A percentile compares a stretch with the other conserved stretches of the same genome.
Conservation (phyloP, 2,329 filamentous ascomycete species). For the Aspergillus sp. region DNA sequence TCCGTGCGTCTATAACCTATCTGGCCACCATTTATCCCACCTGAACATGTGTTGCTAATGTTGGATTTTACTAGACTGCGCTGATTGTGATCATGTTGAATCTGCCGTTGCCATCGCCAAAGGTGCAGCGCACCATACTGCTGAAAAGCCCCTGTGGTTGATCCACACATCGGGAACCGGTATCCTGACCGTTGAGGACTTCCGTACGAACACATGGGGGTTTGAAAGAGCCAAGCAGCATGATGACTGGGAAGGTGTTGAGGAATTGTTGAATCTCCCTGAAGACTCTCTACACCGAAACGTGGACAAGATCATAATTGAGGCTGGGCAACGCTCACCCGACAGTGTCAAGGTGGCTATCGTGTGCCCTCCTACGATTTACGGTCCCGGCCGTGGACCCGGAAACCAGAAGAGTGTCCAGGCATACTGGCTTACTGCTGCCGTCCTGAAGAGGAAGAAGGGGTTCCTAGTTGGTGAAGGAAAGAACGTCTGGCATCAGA, state of each 20-base stretch:
- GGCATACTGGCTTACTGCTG: slow-evolving; percentile 40
- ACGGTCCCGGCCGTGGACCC: slow-evolving; percentile 40
- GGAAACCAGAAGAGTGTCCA: slow-evolving; percentile 43
- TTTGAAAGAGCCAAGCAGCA: slow-evolving; percentile 45
- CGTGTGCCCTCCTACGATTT: slow-evolving; percentile 43
- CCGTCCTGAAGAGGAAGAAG: slow-evolving; percentile 37
- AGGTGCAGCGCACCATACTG: slow-evolving; percentile 37
- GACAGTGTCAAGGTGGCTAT: slow-evolving; percentile 38
- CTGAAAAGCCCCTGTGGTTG: slow-evolving; percentile 38
- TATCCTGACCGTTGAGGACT: slow-evolving; percentile 44
- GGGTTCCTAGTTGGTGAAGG: slow-evolving; percentile 42
- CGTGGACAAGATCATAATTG: slow-evolving; percentile 43
- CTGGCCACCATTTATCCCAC: neutral
- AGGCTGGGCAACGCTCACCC: slow-evolving; percentile 23
- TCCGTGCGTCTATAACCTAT: slow-evolving; percentile 33
- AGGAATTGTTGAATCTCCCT: slow-evolving; percentile 43
- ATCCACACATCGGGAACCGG: slow-evolving; percentile 49
- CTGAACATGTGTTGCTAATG: neutral
- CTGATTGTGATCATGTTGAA: slow-evolving; percentile 45
- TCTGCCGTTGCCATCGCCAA: slow-evolving; percentile 43
- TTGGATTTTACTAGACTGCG: slow-evolving; percentile 31
- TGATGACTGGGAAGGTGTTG: slow-evolving; percentile 47
- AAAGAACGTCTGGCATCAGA: slow-evolving; percentile 42
- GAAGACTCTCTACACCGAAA: slow-evolving; percentile 42
- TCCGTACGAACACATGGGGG: slow-evolving; percentile 39